These are phyloP conservation scores for Skeletonema potamos DNA, from an alignment of 108 stramenopile species.

Conservation along the genomic window DNA sequence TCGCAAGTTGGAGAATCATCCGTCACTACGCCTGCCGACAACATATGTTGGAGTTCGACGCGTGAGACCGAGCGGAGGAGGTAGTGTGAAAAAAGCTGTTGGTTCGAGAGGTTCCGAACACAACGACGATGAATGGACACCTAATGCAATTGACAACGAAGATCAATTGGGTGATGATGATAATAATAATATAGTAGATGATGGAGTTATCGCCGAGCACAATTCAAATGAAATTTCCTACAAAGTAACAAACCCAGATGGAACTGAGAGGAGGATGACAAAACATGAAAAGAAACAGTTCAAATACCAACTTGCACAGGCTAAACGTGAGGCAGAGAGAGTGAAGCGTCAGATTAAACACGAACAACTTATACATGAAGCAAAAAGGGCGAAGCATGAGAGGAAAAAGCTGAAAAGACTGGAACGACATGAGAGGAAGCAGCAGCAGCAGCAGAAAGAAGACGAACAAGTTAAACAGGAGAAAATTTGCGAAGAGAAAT, in stretches of 20 bases:
- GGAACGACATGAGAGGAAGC: neutral
- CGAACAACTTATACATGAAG: slow-evolving; percentile 15
- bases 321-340: slow-evolving; percentile 17
- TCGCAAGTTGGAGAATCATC: slow-evolving; percentile 12
- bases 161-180: neutral
- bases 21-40: slow-evolving; percentile 15
- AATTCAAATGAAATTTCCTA: slow-evolving; percentile 17
- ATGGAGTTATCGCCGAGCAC: neutral
- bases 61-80: slow-evolving; percentile 5
- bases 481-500: neutral
- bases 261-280: slow-evolving; percentile 74
- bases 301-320: slow-evolving; percentile 45
- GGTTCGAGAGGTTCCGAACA: neutral
- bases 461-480: neutral
- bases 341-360: slow-evolving; percentile 32
- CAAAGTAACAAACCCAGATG: slow-evolving; percentile 56
- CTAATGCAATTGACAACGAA: slow-evolving; percentile 6
- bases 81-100: neutral
- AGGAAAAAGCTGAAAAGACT: slow-evolving; percentile 21
- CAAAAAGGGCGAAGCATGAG: slow-evolving; percentile 32
- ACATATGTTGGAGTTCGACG: slow-evolving; percentile 38
- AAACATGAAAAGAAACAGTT: slow-evolving; percentile 70
- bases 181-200: neutral
- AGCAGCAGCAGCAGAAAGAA: slow-evolving; percentile 4
- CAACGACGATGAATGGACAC: slow-evolving; percentile 11